Conservation (phyloP, 2,329 filamentous ascomycete species). For the Beauveria brongniartii region DNA sequence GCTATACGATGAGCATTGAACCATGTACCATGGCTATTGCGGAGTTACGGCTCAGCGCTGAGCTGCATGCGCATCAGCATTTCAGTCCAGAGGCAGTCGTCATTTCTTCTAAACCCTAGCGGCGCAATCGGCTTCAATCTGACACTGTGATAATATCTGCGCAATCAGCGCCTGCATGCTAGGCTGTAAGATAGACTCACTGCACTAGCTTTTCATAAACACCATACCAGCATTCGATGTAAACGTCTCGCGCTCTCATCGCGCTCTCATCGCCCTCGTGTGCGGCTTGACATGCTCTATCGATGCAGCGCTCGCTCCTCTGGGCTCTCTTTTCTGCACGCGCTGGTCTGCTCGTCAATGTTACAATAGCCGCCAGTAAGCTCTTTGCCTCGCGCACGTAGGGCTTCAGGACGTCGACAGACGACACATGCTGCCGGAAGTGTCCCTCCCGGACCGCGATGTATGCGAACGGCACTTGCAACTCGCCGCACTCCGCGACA, state of each 20-base stretch:
- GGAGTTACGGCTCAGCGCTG: background rate
- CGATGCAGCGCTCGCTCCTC: slow-evolving; percentile 12
- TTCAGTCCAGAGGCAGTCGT: background rate
- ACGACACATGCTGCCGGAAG: slow-evolving; percentile 12
- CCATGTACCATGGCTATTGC: background rate
- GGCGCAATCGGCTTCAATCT: slow-evolving; percentile 6
- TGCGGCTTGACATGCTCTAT: slow-evolving; percentile 11
- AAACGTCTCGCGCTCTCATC: slow-evolving; percentile 16
- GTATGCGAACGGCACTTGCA: background rate
- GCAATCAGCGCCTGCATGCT: background rate
- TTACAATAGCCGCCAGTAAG: slow-evolving; percentile 10
- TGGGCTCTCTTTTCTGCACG: background rate
- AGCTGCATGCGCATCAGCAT: background rate
- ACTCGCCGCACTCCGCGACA: slow-evolving; percentile 18
- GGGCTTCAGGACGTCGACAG: background rate
- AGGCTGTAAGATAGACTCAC: background rate
- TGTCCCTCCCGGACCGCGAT: slow-evolving; percentile 10
- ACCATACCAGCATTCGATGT: slow-evolving; percentile 22
- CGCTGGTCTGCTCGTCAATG: slow-evolving; percentile 15
- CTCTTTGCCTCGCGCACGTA: slow-evolving; percentile 6
- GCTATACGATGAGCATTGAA: background rate
- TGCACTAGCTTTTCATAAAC: slow-evolving; percentile 17
- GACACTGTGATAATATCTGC: slow-evolving; percentile 8
- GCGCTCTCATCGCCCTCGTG: slow-evolving; percentile 8
- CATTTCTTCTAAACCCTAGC: background rate